Percentiles rank a stretch among this genome's conserved stretches.
Evolutionary conservation across 1,139 yeast genomes (phyloP).

Genomic region (Taphrina betulina): DNA sequence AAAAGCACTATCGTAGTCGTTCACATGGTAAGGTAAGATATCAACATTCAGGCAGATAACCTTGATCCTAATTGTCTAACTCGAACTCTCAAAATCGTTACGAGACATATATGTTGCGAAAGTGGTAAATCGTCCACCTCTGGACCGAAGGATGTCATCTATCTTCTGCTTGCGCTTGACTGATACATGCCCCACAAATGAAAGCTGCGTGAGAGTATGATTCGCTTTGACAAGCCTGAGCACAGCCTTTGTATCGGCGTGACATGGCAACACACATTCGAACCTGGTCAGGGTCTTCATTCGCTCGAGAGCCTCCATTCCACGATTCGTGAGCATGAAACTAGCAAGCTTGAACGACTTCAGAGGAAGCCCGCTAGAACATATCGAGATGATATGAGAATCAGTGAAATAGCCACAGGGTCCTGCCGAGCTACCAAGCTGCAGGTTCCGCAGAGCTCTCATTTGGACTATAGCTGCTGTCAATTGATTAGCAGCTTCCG

Average conservation of each 20-base stretch:
- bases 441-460: background rate
- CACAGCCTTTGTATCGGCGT: background rate
- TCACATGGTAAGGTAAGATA: no score
- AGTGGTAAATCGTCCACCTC: background rate
- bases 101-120: background rate
- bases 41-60: no score
- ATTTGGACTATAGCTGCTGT: background rate
- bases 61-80: no score
- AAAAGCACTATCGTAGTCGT: no score
- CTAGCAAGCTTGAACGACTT: background rate
- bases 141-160: background rate
- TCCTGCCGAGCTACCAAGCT: background rate
- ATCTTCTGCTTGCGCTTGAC: background rate
- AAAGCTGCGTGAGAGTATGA: background rate
- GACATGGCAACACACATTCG: background rate
- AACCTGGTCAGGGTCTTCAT: background rate
- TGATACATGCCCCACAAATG: background rate
- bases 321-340: background rate
- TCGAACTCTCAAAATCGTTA: no score
- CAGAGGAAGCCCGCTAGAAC: background rate
- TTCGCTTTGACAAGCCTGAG: background rate
- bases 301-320: background rate
- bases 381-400: background rate
- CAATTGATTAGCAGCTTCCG: background rate
- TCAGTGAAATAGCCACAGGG: background rate